Conservation (phyloP, 305 asterid species). For the Striga hermonthica region DNA sequence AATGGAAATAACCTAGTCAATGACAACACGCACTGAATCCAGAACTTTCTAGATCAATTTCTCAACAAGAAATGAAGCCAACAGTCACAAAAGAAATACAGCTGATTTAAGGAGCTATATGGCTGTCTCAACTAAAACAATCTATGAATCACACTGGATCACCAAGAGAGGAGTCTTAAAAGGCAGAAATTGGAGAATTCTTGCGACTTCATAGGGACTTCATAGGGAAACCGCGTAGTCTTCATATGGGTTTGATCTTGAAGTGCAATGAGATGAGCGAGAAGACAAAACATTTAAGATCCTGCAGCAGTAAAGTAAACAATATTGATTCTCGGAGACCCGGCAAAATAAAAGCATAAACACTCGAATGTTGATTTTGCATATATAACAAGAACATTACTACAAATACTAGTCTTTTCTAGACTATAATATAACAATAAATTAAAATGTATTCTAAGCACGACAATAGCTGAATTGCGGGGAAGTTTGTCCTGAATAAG, state of each 20-base stretch:
- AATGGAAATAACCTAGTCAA: constrained; percentile 11
- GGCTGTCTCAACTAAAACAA: constrained; percentile 19
- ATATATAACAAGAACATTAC: neutral
- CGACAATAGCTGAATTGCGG: no score
- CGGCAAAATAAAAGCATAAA: neutral
- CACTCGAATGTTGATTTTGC: neutral
- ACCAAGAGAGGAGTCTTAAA: constrained; percentile 3
- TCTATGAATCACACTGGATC: constrained; percentile 24
- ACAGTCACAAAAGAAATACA: constrained; percentile 19
- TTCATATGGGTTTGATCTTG: constrained; percentile 90
- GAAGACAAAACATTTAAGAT: constrained; percentile 86
- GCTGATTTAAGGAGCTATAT: neutral
- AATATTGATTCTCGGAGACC: constrained; percentile 3
- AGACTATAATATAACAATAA: neutral
- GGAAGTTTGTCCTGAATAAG: neutral
- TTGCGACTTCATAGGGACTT: constrained; percentile 14
- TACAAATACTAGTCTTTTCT: neutral
- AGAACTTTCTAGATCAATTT: constrained; percentile 10
- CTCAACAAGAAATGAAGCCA: neutral
- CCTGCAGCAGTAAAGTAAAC: constrained; percentile 48
- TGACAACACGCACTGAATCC: neutral
- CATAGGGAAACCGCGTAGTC: constrained; percentile 14
- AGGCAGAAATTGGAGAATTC: constrained; percentile 19
- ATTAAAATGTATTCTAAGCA: neutral
- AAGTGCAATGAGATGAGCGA: constrained; percentile 86